These are phyloP conservation scores for Saccharomyces hybrid DNA, from an alignment of 1,139 yeast genomes.

Conservation along the genomic window DNA sequence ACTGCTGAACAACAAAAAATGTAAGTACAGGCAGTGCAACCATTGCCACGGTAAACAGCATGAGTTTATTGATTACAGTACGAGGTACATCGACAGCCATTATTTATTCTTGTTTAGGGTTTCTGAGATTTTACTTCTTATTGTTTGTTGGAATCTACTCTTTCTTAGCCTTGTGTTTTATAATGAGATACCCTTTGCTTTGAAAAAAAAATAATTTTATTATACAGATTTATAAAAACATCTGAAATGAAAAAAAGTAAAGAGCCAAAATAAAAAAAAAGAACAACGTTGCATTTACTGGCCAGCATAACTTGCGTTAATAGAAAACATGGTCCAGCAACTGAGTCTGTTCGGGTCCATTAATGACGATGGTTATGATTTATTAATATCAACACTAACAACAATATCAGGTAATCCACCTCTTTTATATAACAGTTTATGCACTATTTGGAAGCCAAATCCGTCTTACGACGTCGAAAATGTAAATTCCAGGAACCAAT, in stretches of 20 bases:
- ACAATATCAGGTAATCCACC: constrained; percentile 34
- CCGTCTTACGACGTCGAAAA: constrained; percentile 24
- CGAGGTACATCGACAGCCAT: constrained; percentile 59
- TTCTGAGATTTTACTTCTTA: not conserved
- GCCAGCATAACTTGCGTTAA: not conserved
- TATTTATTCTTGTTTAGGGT: constrained; percentile 3
- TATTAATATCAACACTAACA: constrained; percentile 30
- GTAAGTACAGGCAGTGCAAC: constrained; percentile 65
- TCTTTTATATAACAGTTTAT: constrained; percentile 24
- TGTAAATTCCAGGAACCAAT: constrained; percentile 26
- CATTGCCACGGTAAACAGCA: constrained; percentile 87
- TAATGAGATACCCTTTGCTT: not conserved
- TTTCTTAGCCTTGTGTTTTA: not conserved
- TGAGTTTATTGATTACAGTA: constrained; percentile 50
- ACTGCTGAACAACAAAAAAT: constrained; percentile 58
- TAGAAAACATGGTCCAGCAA: constrained; percentile 34
- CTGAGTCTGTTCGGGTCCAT: constrained; percentile 32
- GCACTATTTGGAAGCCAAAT: constrained; percentile 32
- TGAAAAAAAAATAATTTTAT: not conserved
- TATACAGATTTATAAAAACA: not conserved
- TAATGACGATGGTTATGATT: constrained; percentile 27
- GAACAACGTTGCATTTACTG: not conserved
- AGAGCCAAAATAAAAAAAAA: not conserved
- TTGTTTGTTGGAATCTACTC: not conserved
- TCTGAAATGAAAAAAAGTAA: not conserved